phyloP scores from a whole-genome alignment of 2,329 filamentous ascomycete genomes.

The Cladophialophora yegresii region DNA sequence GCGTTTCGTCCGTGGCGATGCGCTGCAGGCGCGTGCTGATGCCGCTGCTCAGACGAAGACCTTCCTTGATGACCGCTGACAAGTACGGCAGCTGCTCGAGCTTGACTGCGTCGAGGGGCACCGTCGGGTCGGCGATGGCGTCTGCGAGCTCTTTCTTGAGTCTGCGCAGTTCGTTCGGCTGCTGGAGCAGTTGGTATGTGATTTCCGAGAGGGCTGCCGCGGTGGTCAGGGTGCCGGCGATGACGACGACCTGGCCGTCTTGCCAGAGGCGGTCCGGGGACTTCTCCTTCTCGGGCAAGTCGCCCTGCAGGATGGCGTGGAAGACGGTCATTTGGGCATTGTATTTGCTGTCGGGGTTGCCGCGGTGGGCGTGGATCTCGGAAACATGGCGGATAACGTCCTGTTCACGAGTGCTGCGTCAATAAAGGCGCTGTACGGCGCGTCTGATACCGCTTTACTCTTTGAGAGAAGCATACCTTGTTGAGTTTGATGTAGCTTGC shows the following conservation, averaged over 20 bases:
- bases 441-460: not conserved
- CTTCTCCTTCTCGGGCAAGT: conserved; percentile 28
- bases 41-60: conserved; percentile 41
- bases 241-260: conserved; percentile 24
- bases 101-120: conserved; percentile 18
- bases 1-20: conserved; percentile 33
- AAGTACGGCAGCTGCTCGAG: conserved; percentile 40
- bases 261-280: conserved; percentile 22
- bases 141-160: conserved; percentile 20
- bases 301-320: conserved; percentile 24
- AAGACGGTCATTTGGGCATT: conserved; percentile 27
- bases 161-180: conserved; percentile 6
- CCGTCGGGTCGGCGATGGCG: conserved; percentile 21
- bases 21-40: conserved; percentile 39
- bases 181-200: conserved; percentile 22
- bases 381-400: conserved; percentile 8
- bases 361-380: conserved; percentile 8
- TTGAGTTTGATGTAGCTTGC: conserved; percentile 17
- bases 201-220: conserved; percentile 21
- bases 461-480: not conserved
- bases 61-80: conserved; percentile 42
- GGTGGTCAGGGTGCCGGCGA: conserved; percentile 25
- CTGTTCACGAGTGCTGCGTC: not conserved
- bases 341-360: not conserved
- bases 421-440: no score